These are phyloP conservation scores for Podosphaera aphanis DNA, from an alignment of 2,329 filamentous ascomycete species.

Conservation along the genomic window DNA sequence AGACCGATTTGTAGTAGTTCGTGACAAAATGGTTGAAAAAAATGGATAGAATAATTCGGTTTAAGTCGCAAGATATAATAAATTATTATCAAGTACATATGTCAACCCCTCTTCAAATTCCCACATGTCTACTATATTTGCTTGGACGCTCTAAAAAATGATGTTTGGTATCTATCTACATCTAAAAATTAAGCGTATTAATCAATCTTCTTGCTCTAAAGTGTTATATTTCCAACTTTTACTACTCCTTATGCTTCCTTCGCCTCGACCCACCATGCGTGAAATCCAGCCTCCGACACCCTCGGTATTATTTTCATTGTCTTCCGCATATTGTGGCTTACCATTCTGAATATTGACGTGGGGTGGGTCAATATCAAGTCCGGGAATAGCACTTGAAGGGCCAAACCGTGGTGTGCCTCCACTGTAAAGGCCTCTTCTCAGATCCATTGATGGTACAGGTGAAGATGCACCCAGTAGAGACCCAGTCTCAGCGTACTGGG, in stretches of 20 bases:
- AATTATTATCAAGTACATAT: too few relatives aligned
- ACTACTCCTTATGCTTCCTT: conserved; percentile 10
- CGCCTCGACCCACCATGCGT: conserved; percentile 34
- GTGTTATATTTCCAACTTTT: conserved; percentile 14
- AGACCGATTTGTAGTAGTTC: too few relatives aligned
- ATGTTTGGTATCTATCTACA: conserved; percentile 4
- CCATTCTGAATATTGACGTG: conserved; percentile 29
- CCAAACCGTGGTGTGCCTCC: conserved; percentile 20
- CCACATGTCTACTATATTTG: too few relatives aligned
- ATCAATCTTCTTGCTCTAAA: conserved; percentile 22
- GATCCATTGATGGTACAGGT: conserved; percentile 55
- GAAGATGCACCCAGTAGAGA: conserved; percentile 58
- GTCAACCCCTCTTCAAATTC: too few relatives aligned
- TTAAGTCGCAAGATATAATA: too few relatives aligned
- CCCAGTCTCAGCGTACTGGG: conserved; percentile 54
- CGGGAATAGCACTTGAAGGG: conserved; percentile 48
- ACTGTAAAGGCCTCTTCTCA: conserved; percentile 28
- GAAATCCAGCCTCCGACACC: conserved; percentile 48
- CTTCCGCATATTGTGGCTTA: conserved; percentile 21
- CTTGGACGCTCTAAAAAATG: neutral
- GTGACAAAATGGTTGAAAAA: too few relatives aligned
- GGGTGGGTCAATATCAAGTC: conserved; percentile 61
- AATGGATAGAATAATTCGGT: too few relatives aligned
- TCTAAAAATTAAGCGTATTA: neutral
- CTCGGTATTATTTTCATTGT: conserved; percentile 18